These are phyloP conservation scores for Cucurbita moschata DNA, from an alignment of 306 rosid genomes.

Conservation along the genomic window DNA sequence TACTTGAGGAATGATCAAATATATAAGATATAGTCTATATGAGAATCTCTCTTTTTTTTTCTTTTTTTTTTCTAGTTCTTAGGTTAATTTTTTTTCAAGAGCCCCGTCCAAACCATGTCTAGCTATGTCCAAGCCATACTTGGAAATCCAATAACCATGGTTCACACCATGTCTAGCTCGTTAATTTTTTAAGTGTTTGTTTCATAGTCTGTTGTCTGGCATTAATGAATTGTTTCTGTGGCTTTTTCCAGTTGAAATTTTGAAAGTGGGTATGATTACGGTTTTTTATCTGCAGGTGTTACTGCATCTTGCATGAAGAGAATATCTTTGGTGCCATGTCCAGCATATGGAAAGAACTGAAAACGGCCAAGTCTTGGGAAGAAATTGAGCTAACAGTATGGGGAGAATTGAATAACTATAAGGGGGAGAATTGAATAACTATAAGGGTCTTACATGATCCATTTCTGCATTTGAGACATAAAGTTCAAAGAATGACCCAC, in stretches of 20 bases:
- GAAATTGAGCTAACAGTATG: conserved; percentile 67
- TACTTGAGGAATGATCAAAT: too few relatives aligned
- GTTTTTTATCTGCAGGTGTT: conserved; percentile 44
- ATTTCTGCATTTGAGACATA: neutral
- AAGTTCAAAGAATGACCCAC: neutral
- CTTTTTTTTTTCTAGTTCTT: too few relatives aligned
- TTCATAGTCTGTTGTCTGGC: neutral
- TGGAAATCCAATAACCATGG: too few relatives aligned
- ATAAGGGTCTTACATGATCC: conserved; percentile 47
- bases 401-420: conserved; percentile 67
- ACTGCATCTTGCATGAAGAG: conserved; percentile 77
- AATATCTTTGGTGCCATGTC: conserved; percentile 78
- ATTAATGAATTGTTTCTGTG: neutral
- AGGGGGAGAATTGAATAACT: conserved; percentile 64
- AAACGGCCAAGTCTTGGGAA: conserved; percentile 72
- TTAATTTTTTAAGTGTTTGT: neutral
- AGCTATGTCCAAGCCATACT: too few relatives aligned
- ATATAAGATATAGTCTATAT: too few relatives aligned
- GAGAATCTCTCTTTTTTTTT: too few relatives aligned
- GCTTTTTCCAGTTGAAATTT: neutral
- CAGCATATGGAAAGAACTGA: conserved; percentile 60
- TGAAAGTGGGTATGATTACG: neutral
- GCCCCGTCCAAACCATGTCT: too few relatives aligned
- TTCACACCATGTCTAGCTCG: too few relatives aligned
- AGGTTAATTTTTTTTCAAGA: too few relatives aligned